phyloP scores from a whole-genome alignment of 305 asterid genomes.

The Euphrasia arctica region DNA sequence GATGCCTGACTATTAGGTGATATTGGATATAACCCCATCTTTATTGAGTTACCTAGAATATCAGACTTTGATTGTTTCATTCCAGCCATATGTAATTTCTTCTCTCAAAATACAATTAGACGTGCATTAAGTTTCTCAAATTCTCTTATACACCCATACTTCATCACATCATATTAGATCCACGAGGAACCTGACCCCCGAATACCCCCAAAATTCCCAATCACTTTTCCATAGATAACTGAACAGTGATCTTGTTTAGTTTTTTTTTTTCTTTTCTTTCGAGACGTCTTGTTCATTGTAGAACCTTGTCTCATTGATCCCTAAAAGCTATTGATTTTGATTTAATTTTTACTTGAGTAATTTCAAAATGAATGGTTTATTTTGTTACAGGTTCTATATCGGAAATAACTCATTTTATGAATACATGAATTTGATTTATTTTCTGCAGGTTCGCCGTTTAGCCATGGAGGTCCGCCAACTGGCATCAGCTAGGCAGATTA shows the following conservation, averaged over 20 bases:
- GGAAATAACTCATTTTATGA: too few species aligned
- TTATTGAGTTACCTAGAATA: slow-evolving; percentile 1
- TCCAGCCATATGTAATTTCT: neutral
- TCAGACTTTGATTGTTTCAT: neutral
- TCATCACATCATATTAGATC: neutral
- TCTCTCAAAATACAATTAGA: neutral
- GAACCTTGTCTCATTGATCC: neutral
- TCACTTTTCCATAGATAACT: neutral
- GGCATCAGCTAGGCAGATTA: slow-evolving; percentile 49
- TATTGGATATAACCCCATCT: neutral
- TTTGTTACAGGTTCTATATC: too few species aligned
- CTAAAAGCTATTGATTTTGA: neutral
- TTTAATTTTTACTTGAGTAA: neutral
- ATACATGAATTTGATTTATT: slow-evolving; percentile 1
- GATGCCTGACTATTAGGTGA: slow-evolving; percentile 14
- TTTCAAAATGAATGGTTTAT: neutral
- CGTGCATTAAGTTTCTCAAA: neutral
- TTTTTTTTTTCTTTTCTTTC: neutral
- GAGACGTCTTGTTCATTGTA: neutral
- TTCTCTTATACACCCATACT: neutral
- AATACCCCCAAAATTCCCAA: neutral
- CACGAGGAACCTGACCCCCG: neutral
- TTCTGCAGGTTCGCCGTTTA: slow-evolving; percentile 54
- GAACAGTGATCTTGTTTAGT: neutral
- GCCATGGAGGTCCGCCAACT: slow-evolving; percentile 59